phyloP scores from a whole-genome alignment of 1,139 yeast genomes.

The Candida anutae region DNA sequence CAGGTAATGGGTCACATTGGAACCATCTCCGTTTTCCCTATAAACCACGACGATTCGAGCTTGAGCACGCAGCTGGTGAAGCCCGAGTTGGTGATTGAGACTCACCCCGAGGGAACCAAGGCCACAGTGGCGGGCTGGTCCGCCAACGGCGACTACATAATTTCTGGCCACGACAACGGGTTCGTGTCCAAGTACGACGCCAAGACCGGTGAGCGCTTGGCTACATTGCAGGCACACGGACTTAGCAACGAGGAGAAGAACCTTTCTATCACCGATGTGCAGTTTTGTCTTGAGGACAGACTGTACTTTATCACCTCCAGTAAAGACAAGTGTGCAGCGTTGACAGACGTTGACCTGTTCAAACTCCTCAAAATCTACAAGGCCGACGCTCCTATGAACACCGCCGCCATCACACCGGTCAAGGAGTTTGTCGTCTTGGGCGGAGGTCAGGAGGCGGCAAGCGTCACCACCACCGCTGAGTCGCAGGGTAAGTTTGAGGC shows the following conservation, averaged over 20 bases:
- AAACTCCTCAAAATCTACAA: slow-evolving; percentile 66
- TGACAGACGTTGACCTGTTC: slow-evolving; percentile 73
- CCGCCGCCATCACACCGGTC: slow-evolving; percentile 88
- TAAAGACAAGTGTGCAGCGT: slow-evolving; percentile 81
- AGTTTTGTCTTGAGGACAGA: slow-evolving; percentile 71
- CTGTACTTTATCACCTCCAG: slow-evolving; percentile 90
- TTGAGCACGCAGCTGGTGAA: slow-evolving; percentile 31
- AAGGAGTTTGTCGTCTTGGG: slow-evolving; percentile 92
- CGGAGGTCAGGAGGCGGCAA: slow-evolving; percentile 99
- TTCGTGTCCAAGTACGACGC: slow-evolving; percentile 74
- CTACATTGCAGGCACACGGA: slow-evolving; percentile 57
- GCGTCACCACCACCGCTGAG: slow-evolving; percentile 92
- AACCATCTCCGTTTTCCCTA: slow-evolving; percentile 59
- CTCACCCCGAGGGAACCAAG: slow-evolving; percentile 54
- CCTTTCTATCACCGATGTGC: slow-evolving; percentile 69
- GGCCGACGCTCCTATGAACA: slow-evolving; percentile 92
- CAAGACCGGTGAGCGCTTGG: slow-evolving; percentile 60
- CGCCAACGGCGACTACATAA: slow-evolving; percentile 60
- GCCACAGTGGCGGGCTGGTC: slow-evolving; percentile 90
- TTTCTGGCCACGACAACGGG: slow-evolving; percentile 89
- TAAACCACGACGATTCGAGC: slow-evolving; percentile 35
- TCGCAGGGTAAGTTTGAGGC: slow-evolving; percentile 97
- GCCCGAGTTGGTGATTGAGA: slow-evolving; percentile 59
- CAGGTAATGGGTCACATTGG: slow-evolving; percentile 91
- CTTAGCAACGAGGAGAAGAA: slow-evolving; percentile 50